phyloP scores from a whole-genome alignment of 2,329 filamentous ascomycete genomes.

The Penicillium sp. region DNA sequence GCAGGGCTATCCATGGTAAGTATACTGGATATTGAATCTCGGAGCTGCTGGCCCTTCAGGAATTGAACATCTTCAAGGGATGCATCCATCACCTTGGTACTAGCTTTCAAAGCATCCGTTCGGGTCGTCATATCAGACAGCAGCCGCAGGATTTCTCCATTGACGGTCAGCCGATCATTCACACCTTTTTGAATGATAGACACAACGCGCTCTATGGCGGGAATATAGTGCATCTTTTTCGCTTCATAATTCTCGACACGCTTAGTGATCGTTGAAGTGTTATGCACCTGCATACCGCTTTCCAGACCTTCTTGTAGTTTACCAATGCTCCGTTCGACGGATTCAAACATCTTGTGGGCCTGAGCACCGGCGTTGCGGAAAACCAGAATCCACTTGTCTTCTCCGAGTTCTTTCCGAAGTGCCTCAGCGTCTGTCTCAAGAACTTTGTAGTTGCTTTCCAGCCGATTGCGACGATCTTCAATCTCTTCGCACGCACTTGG shows the following conservation, averaged over 20 bases:
- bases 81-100: constrained; percentile 75
- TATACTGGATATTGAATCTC: constrained; percentile 92
- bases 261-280: constrained; percentile 69
- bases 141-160: constrained; percentile 87
- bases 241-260: constrained; percentile 92
- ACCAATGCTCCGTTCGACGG: constrained; percentile 79
- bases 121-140: constrained; percentile 83
- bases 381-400: constrained; percentile 94
- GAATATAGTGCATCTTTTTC: constrained; percentile 91
- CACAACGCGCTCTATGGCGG: constrained; percentile 86
- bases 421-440: constrained; percentile 89
- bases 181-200: constrained; percentile 96
- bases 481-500: constrained; percentile 90
- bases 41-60: constrained; percentile 69
- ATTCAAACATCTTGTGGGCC: constrained; percentile 95
- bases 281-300: constrained; percentile 70
- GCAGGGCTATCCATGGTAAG: constrained; percentile 78
- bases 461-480: constrained; percentile 68
- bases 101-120: constrained; percentile 73
- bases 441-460: constrained; percentile 85
- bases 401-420: constrained; percentile 83
- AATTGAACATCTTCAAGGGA: constrained; percentile 70
- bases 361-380: constrained; percentile 91
- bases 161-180: constrained; percentile 90
- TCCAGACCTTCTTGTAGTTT: constrained; percentile 83